Base-by-base conservation (phyloP, 2,329 filamentous ascomycete species). In the Fusarium secorum region DNA sequence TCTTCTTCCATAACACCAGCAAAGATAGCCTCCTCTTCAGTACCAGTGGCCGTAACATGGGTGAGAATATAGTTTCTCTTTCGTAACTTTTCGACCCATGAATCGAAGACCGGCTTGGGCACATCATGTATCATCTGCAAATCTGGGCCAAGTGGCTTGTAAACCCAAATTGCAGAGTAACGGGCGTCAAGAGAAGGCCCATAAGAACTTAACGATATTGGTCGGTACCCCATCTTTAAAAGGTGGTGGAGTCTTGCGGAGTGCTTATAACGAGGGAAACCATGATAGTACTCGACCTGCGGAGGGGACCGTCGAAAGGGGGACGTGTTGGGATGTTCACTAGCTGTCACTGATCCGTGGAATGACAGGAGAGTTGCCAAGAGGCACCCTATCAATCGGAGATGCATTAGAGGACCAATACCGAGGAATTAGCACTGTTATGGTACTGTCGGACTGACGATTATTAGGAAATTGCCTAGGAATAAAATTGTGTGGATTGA, bases 191-290 rank as follows among this genome's bases (percentile, higher is more conserved):
- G 26, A 13, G 59, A 38, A 5, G 55, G 49, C 7, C 72, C 64
- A 32, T 73, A 73, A 7, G 53, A 46, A 15, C 72, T 73, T 11
- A 71, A 13, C 3, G 70, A 74, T 13, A 54, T 13, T 35, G 67
- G 63, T 9, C 53, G 62, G 38, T 71, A 74, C 5, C 60, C 41
- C 9, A 28, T 38, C 0, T 35, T 24, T 8, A 18, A 26, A 5
- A 71, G 15, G 0, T 22, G 11, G 11, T 38, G 41, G 17, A 22
- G 33, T 20, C 45, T 65, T 20, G 26, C 18, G 2, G 35, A 35
- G 30, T 74, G 72, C 7, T 44, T 30, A 3, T 14, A 6, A 7
- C 45, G 28, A 11, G 62, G 26, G 1, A 69, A 41, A 8, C 60
- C 54, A 17, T 69, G 59, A 30, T 74, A 74, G 26, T 33, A 38